These are phyloP conservation scores for Globisporangium polare DNA, from an alignment of 352 stramenopile genomes.

Conservation along the genomic window DNA sequence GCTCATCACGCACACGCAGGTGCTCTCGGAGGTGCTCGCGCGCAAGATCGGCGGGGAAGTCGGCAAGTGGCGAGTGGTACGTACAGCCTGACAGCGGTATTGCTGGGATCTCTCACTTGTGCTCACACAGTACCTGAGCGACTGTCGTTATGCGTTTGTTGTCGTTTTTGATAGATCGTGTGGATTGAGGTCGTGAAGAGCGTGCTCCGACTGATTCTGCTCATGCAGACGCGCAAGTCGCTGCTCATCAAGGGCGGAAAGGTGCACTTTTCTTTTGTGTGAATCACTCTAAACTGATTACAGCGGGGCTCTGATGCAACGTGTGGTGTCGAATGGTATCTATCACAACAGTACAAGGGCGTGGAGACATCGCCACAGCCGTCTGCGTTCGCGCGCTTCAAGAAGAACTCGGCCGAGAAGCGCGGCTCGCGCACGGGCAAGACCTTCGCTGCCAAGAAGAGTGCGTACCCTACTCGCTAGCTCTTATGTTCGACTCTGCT, in stretches of 20 bases:
- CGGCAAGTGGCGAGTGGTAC: constrained; percentile 67
- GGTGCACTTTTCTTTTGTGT: constrained; percentile 18
- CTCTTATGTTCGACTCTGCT: too few relatives aligned
- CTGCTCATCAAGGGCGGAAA: constrained; percentile 63
- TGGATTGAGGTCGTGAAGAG: constrained; percentile 75
- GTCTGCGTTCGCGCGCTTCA: constrained; percentile 58
- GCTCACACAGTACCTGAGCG: neutral
- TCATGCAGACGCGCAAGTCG: constrained; percentile 50
- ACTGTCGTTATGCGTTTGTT: neutral
- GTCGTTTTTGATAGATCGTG: constrained; percentile 44
- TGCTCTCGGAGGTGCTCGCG: constrained; percentile 73
- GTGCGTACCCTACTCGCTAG: neutral
- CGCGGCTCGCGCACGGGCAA: constrained; percentile 68
- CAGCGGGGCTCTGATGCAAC: constrained; percentile 1
- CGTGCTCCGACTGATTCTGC: constrained; percentile 57
- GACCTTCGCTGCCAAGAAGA: constrained; percentile 49
- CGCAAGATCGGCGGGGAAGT: constrained; percentile 63
- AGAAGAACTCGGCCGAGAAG: constrained; percentile 42
- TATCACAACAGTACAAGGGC: constrained; percentile 41
- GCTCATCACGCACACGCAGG: constrained; percentile 75
- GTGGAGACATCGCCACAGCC: constrained; percentile 38
- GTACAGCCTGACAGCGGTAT: neutral
- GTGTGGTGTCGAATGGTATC: too few relatives aligned
- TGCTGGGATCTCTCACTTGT: neutral
- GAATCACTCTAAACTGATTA: neutral